Percentiles rank a stretch among this genome's conserved stretches.
phyloP scores from a whole-genome alignment of 495 filamentous ascomycete genomes.

The Penicillium silybi region DNA sequence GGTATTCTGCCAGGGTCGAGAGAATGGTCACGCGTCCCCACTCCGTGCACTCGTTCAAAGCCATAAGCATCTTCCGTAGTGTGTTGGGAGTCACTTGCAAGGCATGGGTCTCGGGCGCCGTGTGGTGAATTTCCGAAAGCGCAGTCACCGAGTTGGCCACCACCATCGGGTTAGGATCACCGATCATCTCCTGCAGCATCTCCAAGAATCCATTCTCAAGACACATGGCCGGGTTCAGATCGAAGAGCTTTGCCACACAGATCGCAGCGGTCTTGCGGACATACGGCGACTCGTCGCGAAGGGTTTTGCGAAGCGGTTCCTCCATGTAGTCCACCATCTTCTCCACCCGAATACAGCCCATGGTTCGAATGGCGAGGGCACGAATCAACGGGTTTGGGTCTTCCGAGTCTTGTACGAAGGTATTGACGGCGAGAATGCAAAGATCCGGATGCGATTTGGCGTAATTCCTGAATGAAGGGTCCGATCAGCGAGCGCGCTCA shows the following conservation, averaged over 20 bases:
- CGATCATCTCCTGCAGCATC: slow-evolving; percentile 93
- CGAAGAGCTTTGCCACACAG: slow-evolving; percentile 97
- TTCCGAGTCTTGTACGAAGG: slow-evolving; percentile 98
- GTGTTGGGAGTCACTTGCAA: slow-evolving; percentile 74
- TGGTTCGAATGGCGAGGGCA: slow-evolving; percentile 94
- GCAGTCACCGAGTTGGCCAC: slow-evolving; percentile 96
- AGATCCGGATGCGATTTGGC: slow-evolving; percentile 99
- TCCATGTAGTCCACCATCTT: slow-evolving; percentile 99
- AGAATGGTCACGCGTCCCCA: slow-evolving; percentile 98
- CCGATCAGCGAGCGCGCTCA: slow-evolving; percentile 11
- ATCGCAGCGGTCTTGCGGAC: slow-evolving; percentile 98
- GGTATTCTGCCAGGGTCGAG: slow-evolving; percentile 83
- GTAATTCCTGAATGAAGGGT: slow-evolving; percentile 73
- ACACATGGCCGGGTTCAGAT: slow-evolving; percentile 85
- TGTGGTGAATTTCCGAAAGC: slow-evolving; percentile 84
- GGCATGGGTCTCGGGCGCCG: slow-evolving; percentile 85
- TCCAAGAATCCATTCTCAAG: slow-evolving; percentile 96
- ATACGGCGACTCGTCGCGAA: slow-evolving; percentile 96
- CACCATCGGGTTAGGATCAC: slow-evolving; percentile 98
- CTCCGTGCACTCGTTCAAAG: slow-evolving; percentile 96
- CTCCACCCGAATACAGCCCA: slow-evolving; percentile 97
- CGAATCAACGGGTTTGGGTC: slow-evolving; percentile 96
- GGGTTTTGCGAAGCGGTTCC: slow-evolving; percentile 91
- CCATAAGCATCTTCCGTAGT: slow-evolving; percentile 94
- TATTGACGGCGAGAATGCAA: slow-evolving; percentile 98